Evolutionary conservation across 352 stramenopile genomes (phyloP), one percentile per base, ranked within the genome.

Genomic region (Aphanomyces stellatus): DNA sequence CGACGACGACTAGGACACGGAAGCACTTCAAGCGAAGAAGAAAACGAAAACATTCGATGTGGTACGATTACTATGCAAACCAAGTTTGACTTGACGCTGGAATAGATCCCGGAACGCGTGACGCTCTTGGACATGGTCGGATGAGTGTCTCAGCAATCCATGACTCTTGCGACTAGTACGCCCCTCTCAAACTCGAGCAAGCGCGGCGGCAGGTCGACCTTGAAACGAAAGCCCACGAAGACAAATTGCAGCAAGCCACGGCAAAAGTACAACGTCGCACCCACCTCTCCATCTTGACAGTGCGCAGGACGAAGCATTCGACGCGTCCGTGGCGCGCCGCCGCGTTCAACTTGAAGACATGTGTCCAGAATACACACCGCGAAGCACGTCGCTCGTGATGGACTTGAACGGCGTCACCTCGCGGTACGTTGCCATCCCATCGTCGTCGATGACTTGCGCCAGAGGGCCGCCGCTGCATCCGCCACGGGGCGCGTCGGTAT

Each of bases 391-490:
- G 48, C 65, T 76, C n/a, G 71, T 73, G 4, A 77, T 93, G 28
- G 72, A 89, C 6, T 72, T 93, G 59, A 88, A 82, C 41, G 87
- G 86, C 19, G 85, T 91, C 63, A 96, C 90, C n/a, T 73, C 82
- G 15, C 79, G 85, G 82, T 88, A 60, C 11, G 4, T 3, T 49
- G 4, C 7, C 7, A 28, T 65, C 25, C 7, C 11, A 22, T 51
- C 48, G 15, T 56, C 22, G 24, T 17, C n/a, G 8, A 37, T 3
- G 10, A 34, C 13, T 24, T 55, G 6, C 27, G 51, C 6, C 42
- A 91, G 83, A 60, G 81, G 81, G 8, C 80, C 81, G 24, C 69
- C 80, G 0, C 53, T 90, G 27, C 78, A 88, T 51, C 87, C 84
- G 3, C 75, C 80, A 40, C 78, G 84, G 43, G 81, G 80, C 4